Base-by-base conservation (phyloP, 768 basidiomycete genomes). In the Leccinum variicolor region DNA sequence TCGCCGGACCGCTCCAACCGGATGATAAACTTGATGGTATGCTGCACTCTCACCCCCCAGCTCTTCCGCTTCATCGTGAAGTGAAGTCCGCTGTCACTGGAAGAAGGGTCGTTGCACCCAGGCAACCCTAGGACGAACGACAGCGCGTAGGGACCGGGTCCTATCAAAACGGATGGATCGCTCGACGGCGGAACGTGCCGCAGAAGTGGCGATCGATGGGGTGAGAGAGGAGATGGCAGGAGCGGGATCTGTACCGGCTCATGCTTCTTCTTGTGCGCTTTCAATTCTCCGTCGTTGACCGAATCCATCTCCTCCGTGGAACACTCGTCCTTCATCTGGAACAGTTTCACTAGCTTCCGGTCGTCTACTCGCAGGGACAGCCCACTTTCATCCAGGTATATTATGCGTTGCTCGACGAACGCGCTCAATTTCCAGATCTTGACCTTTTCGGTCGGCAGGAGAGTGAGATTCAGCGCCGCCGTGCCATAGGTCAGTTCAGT, bases 401-500 rank as follows among this genome's bases (percentile, higher is more conserved):
- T 57, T 13, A 71, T 31, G 4, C 31, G 54, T 50, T 71, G 92
- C 79, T 98, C 95, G 41, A 99, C 77, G 6, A 80, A 72, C 3
- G 90, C 81, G 2, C 81, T 79, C 9, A 98, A 61, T 25, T 86
- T 79, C 74, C 92, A 86, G 7, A 99, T 79, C 72, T 89, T 92
- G 69, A 94, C 76, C 71, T 98, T 98, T 36, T 86, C 79, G 53
- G 96, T 71, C 2, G 97, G 97, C 78, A 94, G 82, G 51, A 99
- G 75, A 0, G 89, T 87, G 43, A 98, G 77, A 17, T 83, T 82
- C 17, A 98, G 75, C 0, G 89, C 89, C 59, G 97, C 81, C 3
- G 80, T 80, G 21, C 93, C 90, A 17, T 63, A 56, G 3, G 46
- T 47, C 15, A 51, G 58, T 21, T 61, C 69, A 3, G 60, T 34